Evolutionary conservation across 768 basidiomycete species (phyloP).

Genomic region (Hygrophorus pudorinus): DNA sequence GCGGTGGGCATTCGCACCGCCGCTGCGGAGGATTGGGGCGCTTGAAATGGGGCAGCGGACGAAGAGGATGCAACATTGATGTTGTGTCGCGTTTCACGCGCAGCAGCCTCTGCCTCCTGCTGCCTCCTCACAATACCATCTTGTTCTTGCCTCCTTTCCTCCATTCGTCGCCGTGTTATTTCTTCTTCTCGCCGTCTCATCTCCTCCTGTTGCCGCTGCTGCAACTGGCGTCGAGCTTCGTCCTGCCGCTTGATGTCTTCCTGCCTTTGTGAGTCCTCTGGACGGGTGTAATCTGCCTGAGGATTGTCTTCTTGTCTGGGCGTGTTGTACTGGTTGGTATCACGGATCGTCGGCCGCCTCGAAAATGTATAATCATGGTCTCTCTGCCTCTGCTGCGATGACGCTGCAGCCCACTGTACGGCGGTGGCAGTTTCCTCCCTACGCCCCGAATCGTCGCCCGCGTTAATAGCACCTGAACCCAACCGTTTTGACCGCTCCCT

Average conservation of each 20-base stretch:
- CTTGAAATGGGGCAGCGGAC: conserved; percentile 10
- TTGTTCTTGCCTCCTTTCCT: conserved; percentile 40
- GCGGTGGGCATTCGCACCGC: not conserved
- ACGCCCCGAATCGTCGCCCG: not conserved
- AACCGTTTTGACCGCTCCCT: conserved; percentile 10
- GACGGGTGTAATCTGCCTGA: not conserved
- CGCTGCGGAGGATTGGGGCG: not conserved
- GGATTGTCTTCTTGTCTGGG: not conserved
- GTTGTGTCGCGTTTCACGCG: conserved; percentile 31
- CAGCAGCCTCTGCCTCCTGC: conserved; percentile 46
- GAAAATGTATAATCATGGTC: conserved; percentile 7
- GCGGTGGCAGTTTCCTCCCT: conserved; percentile 13
- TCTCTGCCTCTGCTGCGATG: not conserved
- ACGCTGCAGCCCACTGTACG: not conserved
- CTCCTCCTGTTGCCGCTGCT: conserved; percentile 33
- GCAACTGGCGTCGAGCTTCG: conserved; percentile 6
- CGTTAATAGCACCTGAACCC: too few relatives aligned
- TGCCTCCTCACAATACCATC: conserved; percentile 50
- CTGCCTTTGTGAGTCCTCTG: not conserved
- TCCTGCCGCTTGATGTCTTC: conserved; percentile 23
- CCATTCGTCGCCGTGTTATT: conserved; percentile 23
- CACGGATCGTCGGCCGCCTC: conserved; percentile 2
- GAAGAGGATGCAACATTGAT: conserved; percentile 12
- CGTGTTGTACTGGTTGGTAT: not conserved
- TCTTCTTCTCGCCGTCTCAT: conserved; percentile 38